Conservation (phyloP, 495 filamentous ascomycete genomes). For the Parachaetomium inaequale region DNA sequence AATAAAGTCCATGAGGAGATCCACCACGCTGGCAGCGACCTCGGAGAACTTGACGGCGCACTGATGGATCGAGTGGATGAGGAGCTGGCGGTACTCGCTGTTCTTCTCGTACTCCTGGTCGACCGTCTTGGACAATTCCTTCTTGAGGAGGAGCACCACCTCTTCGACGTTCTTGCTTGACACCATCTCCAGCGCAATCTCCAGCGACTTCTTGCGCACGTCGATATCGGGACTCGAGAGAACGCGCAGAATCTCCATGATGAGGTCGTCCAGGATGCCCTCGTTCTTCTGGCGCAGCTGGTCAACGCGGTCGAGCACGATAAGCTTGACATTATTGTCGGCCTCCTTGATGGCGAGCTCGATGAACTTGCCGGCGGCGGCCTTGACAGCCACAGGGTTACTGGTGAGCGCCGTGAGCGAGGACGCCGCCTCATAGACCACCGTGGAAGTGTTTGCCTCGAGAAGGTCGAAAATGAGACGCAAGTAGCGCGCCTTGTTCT, state of each 20-base stretch:
- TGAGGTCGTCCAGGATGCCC: conserved; percentile 88
- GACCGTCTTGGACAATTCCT: conserved; percentile 94
- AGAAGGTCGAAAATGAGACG: conserved; percentile 95
- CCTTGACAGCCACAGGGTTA: conserved; percentile 97
- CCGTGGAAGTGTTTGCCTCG: conserved; percentile 87
- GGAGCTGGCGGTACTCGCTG: conserved; percentile 88
- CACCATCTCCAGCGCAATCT: conserved; percentile 94
- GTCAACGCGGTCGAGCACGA: conserved; percentile 92
- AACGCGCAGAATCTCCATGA: conserved; percentile 98
- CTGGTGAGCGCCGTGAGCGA: conserved; percentile 91
- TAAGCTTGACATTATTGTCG: conserved; percentile 98
- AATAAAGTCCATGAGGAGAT: conserved; percentile 98
- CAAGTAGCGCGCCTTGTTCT: conserved; percentile 93
- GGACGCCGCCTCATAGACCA: conserved; percentile 97
- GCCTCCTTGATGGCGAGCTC: conserved; percentile 95
- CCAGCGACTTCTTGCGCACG: conserved; percentile 86
- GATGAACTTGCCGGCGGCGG: conserved; percentile 91
- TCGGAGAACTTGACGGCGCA: conserved; percentile 99
- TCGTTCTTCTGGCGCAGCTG: conserved; percentile 87
- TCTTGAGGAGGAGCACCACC: conserved; percentile 92
- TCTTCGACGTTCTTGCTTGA: conserved; percentile 99
- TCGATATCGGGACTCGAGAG: conserved; percentile 95
- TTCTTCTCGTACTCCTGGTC: conserved; percentile 99
- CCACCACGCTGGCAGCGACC: conserved; percentile 94
- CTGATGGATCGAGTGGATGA: conserved; percentile 96